A percentile compares a stretch with the other conserved stretches of the same genome.
Evolutionary conservation across 257 asterid species (phyloP).

Genomic region (Salvia hispanica): DNA sequence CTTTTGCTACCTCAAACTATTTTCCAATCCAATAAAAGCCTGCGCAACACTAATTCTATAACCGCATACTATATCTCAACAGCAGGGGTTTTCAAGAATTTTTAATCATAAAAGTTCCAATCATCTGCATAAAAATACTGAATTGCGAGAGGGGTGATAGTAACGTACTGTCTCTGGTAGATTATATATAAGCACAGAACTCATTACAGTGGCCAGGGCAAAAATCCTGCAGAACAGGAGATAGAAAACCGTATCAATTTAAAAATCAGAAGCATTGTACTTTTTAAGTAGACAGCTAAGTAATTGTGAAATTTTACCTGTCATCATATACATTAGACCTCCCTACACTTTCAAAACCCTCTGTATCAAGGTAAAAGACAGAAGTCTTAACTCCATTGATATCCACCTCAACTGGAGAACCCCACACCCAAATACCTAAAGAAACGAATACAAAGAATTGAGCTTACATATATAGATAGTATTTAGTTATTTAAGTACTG

Average conservation of each 20-base stretch:
- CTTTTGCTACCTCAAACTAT: not conserved
- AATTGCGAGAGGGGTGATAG: constrained; percentile 1
- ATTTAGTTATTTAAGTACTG: not conserved
- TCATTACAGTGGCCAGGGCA: constrained; percentile 92
- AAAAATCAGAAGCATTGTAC: constrained; percentile 2
- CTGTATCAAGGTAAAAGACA: constrained; percentile 93
- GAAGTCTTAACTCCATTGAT: constrained; percentile 86
- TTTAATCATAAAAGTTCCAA: constrained; percentile 12
- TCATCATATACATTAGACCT: constrained; percentile 97
- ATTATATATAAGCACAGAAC: constrained; percentile 92
- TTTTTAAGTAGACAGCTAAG: not conserved
- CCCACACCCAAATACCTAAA: constrained; percentile 98
- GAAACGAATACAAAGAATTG: constrained; percentile 21
- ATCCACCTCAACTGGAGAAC: constrained; percentile 72
- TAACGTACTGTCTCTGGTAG: constrained; percentile 94
- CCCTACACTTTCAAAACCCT: constrained; percentile 99
- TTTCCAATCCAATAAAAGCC: not conserved
- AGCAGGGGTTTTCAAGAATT: not conserved
- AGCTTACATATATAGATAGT: not conserved
- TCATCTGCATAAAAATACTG: not conserved
- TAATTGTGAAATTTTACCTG: constrained; percentile 51
- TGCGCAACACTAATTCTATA: not conserved
- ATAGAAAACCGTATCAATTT: constrained; percentile 14
- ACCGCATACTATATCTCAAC: constrained; percentile 5
- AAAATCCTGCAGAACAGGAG: constrained; percentile 65